phyloP scores from a whole-genome alignment of 1,139 yeast genomes.

The Meyerozyma smithsonii region DNA sequence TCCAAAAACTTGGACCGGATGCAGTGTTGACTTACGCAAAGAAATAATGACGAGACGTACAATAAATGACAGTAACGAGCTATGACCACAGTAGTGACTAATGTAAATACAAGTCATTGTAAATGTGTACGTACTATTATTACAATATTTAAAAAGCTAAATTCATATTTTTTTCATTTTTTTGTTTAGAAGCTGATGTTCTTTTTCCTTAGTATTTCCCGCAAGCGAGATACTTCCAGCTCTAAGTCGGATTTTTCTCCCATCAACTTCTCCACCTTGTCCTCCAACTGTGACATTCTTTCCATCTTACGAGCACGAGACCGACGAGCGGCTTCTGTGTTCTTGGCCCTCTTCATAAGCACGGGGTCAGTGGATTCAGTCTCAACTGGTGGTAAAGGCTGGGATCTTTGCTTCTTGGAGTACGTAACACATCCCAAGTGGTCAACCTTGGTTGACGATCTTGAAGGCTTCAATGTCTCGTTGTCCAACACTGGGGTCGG shows the following conservation, averaged over 20 bases:
- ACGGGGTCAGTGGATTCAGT: conserved; percentile 59
- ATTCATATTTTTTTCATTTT: neutral
- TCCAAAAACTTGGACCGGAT: conserved; percentile 19
- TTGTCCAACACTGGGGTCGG: conserved; percentile 25
- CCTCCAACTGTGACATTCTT: conserved; percentile 80
- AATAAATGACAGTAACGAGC: neutral
- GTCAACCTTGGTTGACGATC: conserved; percentile 31
- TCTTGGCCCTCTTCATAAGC: conserved; percentile 82
- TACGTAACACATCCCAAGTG: conserved; percentile 61
- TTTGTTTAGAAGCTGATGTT: conserved; percentile 7
- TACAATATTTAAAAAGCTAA: neutral
- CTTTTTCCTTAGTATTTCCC: conserved; percentile 36
- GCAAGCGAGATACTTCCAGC: conserved; percentile 55
- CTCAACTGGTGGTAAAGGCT: conserved; percentile 62
- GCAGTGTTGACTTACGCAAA: conserved; percentile 32
- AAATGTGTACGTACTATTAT: neutral
- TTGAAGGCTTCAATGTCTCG: conserved; percentile 5
- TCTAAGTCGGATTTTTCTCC: conserved; percentile 51
- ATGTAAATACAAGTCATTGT: no score
- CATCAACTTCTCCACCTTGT: conserved; percentile 61
- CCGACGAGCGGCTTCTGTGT: conserved; percentile 96
- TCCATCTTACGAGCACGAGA: conserved; percentile 92
- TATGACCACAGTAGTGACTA: no score
- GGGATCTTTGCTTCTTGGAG: conserved; percentile 57
- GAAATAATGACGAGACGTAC: conserved; percentile 15